Base-by-base conservation (phyloP, 331 rosid species). In the Prunus yedoensis region DNA sequence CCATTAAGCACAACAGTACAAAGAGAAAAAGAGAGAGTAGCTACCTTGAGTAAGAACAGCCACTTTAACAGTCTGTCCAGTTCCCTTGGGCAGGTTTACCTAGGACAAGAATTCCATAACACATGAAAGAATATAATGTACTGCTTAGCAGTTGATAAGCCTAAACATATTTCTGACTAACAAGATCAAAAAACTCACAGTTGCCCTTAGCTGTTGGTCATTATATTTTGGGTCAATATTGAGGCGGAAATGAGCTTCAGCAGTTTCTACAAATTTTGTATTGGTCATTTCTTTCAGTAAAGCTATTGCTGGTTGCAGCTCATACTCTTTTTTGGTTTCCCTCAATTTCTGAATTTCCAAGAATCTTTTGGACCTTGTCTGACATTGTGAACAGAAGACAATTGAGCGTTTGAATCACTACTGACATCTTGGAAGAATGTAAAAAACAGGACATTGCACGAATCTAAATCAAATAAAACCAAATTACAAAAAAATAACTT, bases 41-140 rank as follows among this genome's bases (percentile, higher is more conserved):
- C 47, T 79, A 94, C 99, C 99, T 92, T 95, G 99, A 85, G 97
- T 90, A 79, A 95, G 99, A 78, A 95, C 99, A 45, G 99, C 97
- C 75, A 95, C 93, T 80, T 81, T 95, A 66, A 94, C 86, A 3
- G 94, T 84, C 68, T 92, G 89, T 77, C 97, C 99, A 27, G 97
- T 95, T 83, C 99, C 97, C 87, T 95, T 92, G 21, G 99, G 99
- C 69, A 95, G 89, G 85, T 52, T 95, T 54, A 95, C 99, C 99
- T 95, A 70, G 76, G 32, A 79, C 30, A 74, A 70, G 54, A 54
- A 70, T 46, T 20, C 66, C 59, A 15, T 45, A 60, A 67, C 59
- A 69, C 8, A 59, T 79, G 61, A 27, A 41, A 16, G 50, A 38
- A 16, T 28, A 68, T n/a, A 57, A 17, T 43, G n/a, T 53, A 61